Percentiles rank a stretch among this genome's conserved stretches.
These are phyloP conservation scores for Fusarium pseudograminearum DNA, from an alignment of 2,329 filamentous ascomycete genomes.

Conservation along the genomic window DNA sequence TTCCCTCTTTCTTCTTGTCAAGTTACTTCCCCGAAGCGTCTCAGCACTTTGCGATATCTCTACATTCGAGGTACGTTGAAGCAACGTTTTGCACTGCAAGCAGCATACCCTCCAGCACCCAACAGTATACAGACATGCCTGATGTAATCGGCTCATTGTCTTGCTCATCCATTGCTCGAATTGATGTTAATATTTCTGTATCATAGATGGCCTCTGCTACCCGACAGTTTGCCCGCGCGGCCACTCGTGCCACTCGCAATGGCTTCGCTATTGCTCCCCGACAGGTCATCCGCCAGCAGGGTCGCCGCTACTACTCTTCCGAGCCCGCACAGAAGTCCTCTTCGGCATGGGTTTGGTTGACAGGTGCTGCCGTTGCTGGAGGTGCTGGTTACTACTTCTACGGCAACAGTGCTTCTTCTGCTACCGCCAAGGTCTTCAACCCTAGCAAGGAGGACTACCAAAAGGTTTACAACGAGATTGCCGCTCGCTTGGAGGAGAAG, in stretches of 20 bases:
- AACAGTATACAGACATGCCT: not conserved
- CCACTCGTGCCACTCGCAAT: conserved; percentile 69
- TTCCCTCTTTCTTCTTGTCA: conserved; percentile 14
- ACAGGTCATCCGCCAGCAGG: conserved; percentile 78
- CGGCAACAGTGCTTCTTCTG: conserved; percentile 65
- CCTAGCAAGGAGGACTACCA: conserved; percentile 92
- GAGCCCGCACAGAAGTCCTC: conserved; percentile 68
- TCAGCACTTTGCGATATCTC: conserved; percentile 15
- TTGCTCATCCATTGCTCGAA: not conserved
- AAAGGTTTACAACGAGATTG: conserved; percentile 92
- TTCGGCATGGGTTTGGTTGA: conserved; percentile 66
- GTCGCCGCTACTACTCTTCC: conserved; percentile 84
- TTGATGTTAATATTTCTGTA: conserved; percentile 19
- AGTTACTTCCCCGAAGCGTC: conserved; percentile 22
- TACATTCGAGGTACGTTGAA: conserved; percentile 38
- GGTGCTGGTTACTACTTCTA: conserved; percentile 77
- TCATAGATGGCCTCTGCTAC: conserved; percentile 58
- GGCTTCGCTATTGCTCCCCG: conserved; percentile 71
- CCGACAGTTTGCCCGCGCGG: conserved; percentile 68
- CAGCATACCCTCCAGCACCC: not conserved
- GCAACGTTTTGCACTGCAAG: not conserved
- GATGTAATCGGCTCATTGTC: not conserved
- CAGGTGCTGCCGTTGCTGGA: conserved; percentile 69
- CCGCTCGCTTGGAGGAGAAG: conserved; percentile 82
- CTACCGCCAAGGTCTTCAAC: conserved; percentile 70